A percentile compares a stretch with the other conserved stretches of the same genome.
Conservation (phyloP, 345 rosid species). For the Orychophragmus violaceus region DNA sequence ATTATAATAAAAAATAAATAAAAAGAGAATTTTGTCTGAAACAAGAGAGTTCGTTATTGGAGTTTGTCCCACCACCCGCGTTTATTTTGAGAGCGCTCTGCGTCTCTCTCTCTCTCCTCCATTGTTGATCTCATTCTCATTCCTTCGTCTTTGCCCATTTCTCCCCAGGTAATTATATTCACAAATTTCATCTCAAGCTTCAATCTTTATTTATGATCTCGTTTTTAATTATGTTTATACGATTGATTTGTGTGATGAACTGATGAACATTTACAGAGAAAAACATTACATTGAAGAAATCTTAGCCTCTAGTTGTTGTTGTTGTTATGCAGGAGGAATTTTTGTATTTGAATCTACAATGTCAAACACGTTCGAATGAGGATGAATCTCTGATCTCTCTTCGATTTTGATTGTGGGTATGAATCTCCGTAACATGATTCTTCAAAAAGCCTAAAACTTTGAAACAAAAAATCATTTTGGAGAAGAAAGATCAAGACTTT, state of each 20-base stretch:
- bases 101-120: constrained; percentile 14
- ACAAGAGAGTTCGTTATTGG: constrained; percentile 10
- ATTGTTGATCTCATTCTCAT: constrained; percentile 8
- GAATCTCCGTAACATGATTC: constrained; percentile 16
- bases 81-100: constrained; percentile 28
- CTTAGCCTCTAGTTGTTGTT: background rate
- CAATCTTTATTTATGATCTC: constrained; percentile 4
- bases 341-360: background rate
- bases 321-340: constrained; percentile 9
- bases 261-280: background rate
- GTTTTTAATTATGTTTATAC: background rate
- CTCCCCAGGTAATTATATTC: constrained; percentile 7
- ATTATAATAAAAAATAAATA: background rate
- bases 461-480: background rate
- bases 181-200: background rate
- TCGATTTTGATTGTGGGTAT: background rate
- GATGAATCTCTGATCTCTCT: background rate
- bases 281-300: background rate
- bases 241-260: background rate
- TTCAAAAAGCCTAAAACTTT: constrained; percentile 4
- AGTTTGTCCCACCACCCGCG: constrained; percentile 23
- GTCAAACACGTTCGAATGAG: constrained; percentile 3
- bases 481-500: background rate
- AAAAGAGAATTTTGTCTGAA: background rate
- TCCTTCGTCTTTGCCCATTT: background rate